These are phyloP conservation scores for Nepenthes gracilis DNA, from an alignment of 148 eudicot species.

Conservation along the genomic window DNA sequence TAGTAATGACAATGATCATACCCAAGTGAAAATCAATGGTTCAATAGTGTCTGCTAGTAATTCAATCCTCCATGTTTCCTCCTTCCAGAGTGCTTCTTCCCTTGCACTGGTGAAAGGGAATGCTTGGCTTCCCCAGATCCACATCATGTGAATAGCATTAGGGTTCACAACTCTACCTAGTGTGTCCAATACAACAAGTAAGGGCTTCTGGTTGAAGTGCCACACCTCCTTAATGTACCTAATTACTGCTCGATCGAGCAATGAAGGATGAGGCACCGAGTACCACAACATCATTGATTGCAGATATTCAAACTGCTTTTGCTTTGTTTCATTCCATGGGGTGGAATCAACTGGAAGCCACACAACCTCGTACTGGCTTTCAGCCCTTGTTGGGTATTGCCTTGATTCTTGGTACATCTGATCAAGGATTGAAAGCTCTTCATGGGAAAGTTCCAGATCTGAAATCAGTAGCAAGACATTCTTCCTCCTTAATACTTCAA, in stretches of 20 bases:
- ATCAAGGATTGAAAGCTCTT: constrained; percentile 51
- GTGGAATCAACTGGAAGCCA: constrained; percentile 57
- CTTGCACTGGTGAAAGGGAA: constrained; percentile 55
- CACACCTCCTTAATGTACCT: constrained; percentile 53
- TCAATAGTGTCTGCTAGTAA: constrained; percentile 54
- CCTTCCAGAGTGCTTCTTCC: constrained; percentile 51
- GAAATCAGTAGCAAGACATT: constrained; percentile 53
- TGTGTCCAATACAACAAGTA: constrained; percentile 71
- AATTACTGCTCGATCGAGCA: constrained; percentile 48
- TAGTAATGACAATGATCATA: constrained; percentile 8
- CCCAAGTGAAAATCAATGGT: constrained; percentile 45
- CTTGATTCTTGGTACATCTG: constrained; percentile 52
- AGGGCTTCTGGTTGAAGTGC: constrained; percentile 52
- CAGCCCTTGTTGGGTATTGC: constrained; percentile 29
- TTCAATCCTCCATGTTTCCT: constrained; percentile 55
- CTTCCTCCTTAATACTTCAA: constrained; percentile 45
- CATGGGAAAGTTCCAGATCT: constrained; percentile 51
- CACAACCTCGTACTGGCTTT: constrained; percentile 57
- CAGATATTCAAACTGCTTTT: constrained; percentile 26
- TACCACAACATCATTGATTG: constrained; percentile 53
- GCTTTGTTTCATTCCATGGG: constrained; percentile 30
- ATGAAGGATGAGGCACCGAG: constrained; percentile 43
- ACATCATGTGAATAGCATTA: constrained; percentile 66
- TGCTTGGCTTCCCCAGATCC: constrained; percentile 78
- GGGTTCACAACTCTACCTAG: constrained; percentile 46